Base-by-base conservation (phyloP, 176 grass and related monocot species). In the Rhynchospora tenuis region DNA sequence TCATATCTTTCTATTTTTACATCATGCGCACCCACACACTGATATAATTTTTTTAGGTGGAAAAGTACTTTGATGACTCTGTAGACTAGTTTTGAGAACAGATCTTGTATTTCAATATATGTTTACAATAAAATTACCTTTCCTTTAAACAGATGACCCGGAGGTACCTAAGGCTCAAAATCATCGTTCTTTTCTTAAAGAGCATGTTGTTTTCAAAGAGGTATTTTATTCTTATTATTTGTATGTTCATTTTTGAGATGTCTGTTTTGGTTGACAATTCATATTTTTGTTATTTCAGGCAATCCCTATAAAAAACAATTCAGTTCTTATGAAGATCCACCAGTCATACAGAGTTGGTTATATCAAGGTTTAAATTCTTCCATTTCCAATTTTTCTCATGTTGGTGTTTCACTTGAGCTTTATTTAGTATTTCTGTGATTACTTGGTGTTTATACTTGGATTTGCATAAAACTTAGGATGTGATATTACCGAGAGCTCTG, bases 401-500 rank as follows among this genome's bases (percentile, higher is more conserved):
- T 61, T 84, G n/a, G 46, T 78, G 51, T 16, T 85, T 85, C 68
- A 64, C 10, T 69, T 89, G 45, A 76, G 63, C n/a, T 88, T 81
- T 50, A 38, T 73, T 59, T 73, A 80, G 58, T 6, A 45, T 29
- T 26, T 82, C 43, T 26, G 79, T 82, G 38, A 82, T 64, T 64
- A 63, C 54, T 82, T 61, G 79, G 29, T 63, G 33, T 65, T 82
- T 65, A 82, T 23, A 31, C 20, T 31, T 23, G 48, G 9, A 16
- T 77, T 77, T 77, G 24, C 73, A 56, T 46, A 68, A 65, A 64
- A 81, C 15, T 68, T 89, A 99, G 97, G 97, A 99, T 96, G 93
- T 96, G 81, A 93, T 99, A 93, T 81, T 99, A 68, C 93, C 93
- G 6, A 85, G 97, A 82, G 81, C 87, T 81, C 89, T 99, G 88